Conservation (phyloP, 495 filamentous ascomycete species). For the Penicillium paxilli region DNA sequence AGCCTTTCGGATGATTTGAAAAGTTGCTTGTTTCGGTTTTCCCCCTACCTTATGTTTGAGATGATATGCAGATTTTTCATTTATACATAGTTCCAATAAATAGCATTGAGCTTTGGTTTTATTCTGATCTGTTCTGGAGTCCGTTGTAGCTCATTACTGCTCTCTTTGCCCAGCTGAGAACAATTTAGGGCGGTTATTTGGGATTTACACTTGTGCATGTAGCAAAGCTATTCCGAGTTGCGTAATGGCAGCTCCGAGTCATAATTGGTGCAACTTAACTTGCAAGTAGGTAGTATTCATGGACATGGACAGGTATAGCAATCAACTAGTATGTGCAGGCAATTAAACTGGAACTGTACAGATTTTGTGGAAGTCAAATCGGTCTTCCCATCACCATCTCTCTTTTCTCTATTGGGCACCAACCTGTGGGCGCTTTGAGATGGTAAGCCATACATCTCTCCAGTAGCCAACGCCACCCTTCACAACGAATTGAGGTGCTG, state of each 20-base stretch:
- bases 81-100: background rate
- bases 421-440: constrained; percentile 27
- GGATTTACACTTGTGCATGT: too few relatives aligned
- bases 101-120: background rate
- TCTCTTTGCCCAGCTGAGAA: too few relatives aligned
- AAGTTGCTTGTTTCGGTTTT: background rate
- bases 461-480: constrained; percentile 52
- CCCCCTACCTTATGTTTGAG: background rate
- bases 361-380: background rate
- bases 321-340: background rate
- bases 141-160: too few relatives aligned
- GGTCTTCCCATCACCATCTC: background rate
- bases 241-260: too few relatives aligned
- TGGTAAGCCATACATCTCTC: constrained; percentile 47
- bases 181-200: too few relatives aligned
- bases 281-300: too few relatives aligned
- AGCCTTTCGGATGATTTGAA: background rate
- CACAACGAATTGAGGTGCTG: constrained; percentile 37
- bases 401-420: background rate
- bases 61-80: background rate
- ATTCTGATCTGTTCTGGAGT: too few relatives aligned
- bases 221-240: too few relatives aligned
- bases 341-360: background rate
- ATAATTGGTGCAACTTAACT: too few relatives aligned
- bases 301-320: too few relatives aligned